phyloP scores from a whole-genome alignment of 805 yeast species.

The Wickerhamomyces bovis region DNA sequence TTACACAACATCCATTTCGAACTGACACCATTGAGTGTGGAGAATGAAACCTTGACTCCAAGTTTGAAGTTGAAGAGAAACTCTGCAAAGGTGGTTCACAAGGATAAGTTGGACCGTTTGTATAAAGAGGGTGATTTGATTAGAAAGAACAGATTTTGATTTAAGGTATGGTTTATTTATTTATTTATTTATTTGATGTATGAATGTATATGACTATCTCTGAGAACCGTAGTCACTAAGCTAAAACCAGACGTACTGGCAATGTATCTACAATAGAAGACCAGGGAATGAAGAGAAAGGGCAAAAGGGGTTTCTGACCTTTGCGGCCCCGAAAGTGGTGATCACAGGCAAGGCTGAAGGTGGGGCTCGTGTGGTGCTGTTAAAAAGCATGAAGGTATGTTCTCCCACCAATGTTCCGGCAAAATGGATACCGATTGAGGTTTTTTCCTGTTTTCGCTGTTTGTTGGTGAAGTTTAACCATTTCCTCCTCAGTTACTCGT shows the following conservation, averaged over 20 bases:
- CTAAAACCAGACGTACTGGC: too few species aligned
- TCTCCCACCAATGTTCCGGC: too few species aligned
- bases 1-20: slow-evolving; percentile 47
- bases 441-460: too few species aligned
- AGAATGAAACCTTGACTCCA: slow-evolving; percentile 59
- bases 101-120: slow-evolving; percentile 33
- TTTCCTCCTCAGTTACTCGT: background rate
- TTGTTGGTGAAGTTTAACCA: background rate
- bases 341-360: too few species aligned
- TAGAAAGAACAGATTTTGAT: slow-evolving; percentile 2
- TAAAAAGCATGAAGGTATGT: too few species aligned
- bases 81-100: slow-evolving; percentile 39
- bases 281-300: too few species aligned
- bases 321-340: too few species aligned
- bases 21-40: slow-evolving; percentile 54
- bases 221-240: too few species aligned
- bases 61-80: slow-evolving; percentile 52
- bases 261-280: too few species aligned
- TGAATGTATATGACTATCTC: background rate
- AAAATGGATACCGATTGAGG: background rate
- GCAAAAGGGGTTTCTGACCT: too few species aligned
- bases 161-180: background rate
- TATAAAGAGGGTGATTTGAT: slow-evolving; percentile 41
- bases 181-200: background rate
- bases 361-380: too few species aligned